Evolutionary conservation across 2,329 filamentous ascomycete species (phyloP).

Genomic region (Rutstroemia sp.): DNA sequence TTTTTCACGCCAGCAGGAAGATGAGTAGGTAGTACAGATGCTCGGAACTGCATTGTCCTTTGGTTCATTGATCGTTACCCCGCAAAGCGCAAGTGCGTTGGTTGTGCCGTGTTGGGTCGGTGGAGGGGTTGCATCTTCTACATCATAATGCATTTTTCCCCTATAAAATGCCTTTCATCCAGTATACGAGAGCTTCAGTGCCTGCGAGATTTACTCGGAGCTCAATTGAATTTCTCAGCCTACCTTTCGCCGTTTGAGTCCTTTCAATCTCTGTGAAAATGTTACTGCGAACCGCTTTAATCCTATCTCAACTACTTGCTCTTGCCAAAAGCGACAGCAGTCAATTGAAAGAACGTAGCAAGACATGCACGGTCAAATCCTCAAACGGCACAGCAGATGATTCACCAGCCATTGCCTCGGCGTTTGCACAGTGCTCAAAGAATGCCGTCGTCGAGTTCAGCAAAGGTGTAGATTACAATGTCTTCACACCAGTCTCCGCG

Average conservation of each 20-base stretch:
- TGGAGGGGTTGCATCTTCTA: too few species aligned
- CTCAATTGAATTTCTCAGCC: too few species aligned
- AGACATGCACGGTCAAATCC: conserved; percentile 15
- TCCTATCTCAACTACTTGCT: neutral
- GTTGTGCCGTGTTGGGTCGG: too few species aligned
- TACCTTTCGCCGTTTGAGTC: too few species aligned
- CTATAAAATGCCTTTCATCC: neutral
- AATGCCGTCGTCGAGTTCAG: conserved; percentile 33
- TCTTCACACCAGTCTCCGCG: conserved; percentile 34
- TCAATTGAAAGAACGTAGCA: neutral
- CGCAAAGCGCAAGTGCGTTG: neutral
- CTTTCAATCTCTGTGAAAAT: neutral
- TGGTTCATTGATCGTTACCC: neutral
- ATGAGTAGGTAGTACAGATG: neutral
- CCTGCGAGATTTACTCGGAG: too few species aligned
- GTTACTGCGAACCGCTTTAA: neutral
- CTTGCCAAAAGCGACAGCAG: neutral
- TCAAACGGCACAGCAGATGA: conserved; percentile 35
- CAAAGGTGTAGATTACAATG: conserved; percentile 36
- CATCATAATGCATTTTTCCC: neutral
- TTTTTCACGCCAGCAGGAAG: neutral
- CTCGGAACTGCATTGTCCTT: neutral
- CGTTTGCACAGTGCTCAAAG: conserved; percentile 32
- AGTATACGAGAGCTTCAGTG: too few species aligned
- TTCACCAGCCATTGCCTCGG: conserved; percentile 32